Evolutionary conservation across 2,329 filamentous ascomycete genomes (phyloP), one percentile per base, ranked within the genome.

Genomic region (Stenocarpella maydis): DNA sequence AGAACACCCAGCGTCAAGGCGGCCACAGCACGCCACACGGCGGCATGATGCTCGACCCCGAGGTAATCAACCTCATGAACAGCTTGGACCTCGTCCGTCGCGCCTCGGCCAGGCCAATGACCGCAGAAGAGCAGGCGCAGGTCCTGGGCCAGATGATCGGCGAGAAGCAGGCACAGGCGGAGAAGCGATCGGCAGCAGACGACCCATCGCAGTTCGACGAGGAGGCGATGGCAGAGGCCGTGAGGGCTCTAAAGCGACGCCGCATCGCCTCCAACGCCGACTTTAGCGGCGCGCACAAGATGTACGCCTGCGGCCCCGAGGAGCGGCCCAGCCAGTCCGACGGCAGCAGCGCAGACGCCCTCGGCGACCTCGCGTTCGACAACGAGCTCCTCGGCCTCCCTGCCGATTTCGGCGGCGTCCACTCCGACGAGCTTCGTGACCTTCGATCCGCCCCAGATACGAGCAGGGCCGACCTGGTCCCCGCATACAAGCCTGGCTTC

Each of bases 401-500:
- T 19, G 2, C 58, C 39, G 49, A 43, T 4, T 70, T 70, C 60
- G 19, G 31, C 10, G 70, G 70, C 47, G 17, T 31, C 2, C 50
- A 61, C 64, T 70, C 68, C 21, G 53, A n/a, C 47, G 21, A 24
- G 15, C 24, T 4, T 7, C 39, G 53, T 52, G 45, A 55, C 50
- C 41, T 70, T 6, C 39, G 8, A 26, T 39, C 6, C 65, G n/a
- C 17, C 28, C 49, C 21, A 19, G 21, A 43, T 21, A 45, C 12
- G 34, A 43, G 10, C 58, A 4, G 19, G 19, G 21, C 19, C 49
- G 21, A 28, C 55, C 31, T 54, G 17, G 19, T 34, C 19, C 52
- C 64, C 17, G 17, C 41, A 0, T 65, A 64, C 54, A 49, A 67
- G 43, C 71, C 52, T 3, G 45, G 61, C 21, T 79, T 80, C 60